phyloP scores from a whole-genome alignment of 768 basidiomycete genomes.

The Suillus brevipes region DNA sequence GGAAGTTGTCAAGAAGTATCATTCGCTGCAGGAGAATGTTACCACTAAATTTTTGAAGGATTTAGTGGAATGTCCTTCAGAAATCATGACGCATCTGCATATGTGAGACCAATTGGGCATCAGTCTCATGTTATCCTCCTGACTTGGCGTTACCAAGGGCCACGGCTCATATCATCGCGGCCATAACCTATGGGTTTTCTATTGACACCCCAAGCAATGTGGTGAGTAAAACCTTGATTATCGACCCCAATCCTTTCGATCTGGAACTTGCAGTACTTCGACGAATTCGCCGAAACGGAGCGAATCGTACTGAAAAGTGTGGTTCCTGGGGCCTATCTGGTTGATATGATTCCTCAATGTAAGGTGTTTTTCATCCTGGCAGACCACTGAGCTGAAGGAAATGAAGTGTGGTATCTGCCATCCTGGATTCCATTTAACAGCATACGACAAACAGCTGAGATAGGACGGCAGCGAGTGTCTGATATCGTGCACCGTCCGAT shows the following conservation, averaged over 20 bases:
- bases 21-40: conserved; percentile 10
- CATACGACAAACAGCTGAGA: conserved; percentile 9
- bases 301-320: conserved; percentile 3
- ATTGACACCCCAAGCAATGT: conserved; percentile 4
- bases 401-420: conserved; percentile 23
- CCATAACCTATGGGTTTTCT: conserved; percentile 12
- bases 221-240: not conserved
- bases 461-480: conserved; percentile 3
- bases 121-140: not conserved
- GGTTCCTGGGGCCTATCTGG: conserved; percentile 13
- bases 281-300: conserved; percentile 10
- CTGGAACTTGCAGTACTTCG: not conserved
- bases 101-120: conserved; percentile 4
- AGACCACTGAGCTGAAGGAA: not conserved
- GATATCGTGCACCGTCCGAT: conserved; percentile 5
- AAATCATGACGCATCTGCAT: conserved; percentile 3
- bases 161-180: conserved; percentile 8
- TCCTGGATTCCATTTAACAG: conserved; percentile 19
- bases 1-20: conserved; percentile 11
- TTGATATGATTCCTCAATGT: conserved; percentile 12
- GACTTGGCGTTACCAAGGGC: not conserved
- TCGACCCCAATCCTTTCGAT: not conserved
- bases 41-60: conserved; percentile 6
- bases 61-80: conserved; percentile 8
- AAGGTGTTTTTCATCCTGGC: not conserved